These are phyloP conservation scores for Smithsoniella earleae DNA, from an alignment of 163 green algal genomes.

Conservation along the genomic window DNA sequence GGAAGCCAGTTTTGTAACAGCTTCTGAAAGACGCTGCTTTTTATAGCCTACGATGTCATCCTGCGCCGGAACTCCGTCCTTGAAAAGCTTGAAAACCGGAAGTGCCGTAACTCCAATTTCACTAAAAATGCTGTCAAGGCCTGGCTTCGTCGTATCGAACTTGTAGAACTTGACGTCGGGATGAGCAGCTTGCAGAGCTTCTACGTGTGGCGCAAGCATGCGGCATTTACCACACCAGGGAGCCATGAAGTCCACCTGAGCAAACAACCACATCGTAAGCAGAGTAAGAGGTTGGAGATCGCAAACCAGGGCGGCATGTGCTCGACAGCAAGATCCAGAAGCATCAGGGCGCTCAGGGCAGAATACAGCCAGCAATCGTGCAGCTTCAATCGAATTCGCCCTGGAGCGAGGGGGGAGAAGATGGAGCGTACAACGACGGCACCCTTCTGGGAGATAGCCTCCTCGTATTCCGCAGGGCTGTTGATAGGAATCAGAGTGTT, in stretches of 20 bases:
- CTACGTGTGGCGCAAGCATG: slow-evolving; percentile 60
- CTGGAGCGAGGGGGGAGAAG: slow-evolving; percentile 35
- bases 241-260: slow-evolving; percentile 56
- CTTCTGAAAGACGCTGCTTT: slow-evolving; percentile 58
- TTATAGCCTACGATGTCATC: slow-evolving; percentile 65
- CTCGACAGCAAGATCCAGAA: background rate
- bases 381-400: background rate
- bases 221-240: slow-evolving; percentile 58
- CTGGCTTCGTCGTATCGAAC: slow-evolving; percentile 61
- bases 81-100: slow-evolving; percentile 68
- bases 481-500: slow-evolving; percentile 37
- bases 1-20: slow-evolving; percentile 43
- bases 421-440: slow-evolving; percentile 41
- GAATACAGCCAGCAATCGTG: background rate
- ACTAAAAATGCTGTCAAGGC: slow-evolving; percentile 48
- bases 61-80: slow-evolving; percentile 40
- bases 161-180: slow-evolving; percentile 57
- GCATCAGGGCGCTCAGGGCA: background rate
- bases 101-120: slow-evolving; percentile 63
- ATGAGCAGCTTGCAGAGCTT: slow-evolving; percentile 59
- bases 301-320: background rate
- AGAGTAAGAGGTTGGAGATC: slow-evolving; percentile 23
- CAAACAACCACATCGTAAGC: too few species aligned
- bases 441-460: slow-evolving; percentile 29
- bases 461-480: slow-evolving; percentile 39